Evolutionary conservation across 139 green algal genomes (phyloP).

Genomic region (Chlamydomonas incerta): DNA sequence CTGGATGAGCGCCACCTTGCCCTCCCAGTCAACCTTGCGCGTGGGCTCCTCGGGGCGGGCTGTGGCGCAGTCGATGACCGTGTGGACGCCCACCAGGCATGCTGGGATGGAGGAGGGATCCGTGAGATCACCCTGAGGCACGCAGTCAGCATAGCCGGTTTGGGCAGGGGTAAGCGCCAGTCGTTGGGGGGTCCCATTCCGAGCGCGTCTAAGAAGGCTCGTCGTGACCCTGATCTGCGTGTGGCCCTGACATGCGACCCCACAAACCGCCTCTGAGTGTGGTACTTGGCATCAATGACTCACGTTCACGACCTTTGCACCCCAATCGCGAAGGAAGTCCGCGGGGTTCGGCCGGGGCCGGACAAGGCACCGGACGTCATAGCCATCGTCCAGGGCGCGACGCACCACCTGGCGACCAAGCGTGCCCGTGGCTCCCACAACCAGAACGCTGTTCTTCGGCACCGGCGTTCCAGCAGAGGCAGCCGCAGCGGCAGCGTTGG

Average conservation of each 20-base stretch:
- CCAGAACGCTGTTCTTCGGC: constrained; percentile 84
- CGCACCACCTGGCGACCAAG: constrained; percentile 97
- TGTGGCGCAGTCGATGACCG: constrained; percentile 97
- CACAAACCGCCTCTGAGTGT: too few species aligned
- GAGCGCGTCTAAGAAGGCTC: too few species aligned
- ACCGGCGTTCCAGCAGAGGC: constrained; percentile 50
- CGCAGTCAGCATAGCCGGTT: too few species aligned
- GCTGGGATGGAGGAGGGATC: constrained; percentile 93
- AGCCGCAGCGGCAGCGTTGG: constrained; percentile 25
- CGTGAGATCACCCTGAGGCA: constrained; percentile 88
- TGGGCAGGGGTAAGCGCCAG: neutral
- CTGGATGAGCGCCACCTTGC: constrained; percentile 98
- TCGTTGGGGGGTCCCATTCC: too few species aligned
- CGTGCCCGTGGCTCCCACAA: constrained; percentile 96
- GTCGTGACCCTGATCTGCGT: too few species aligned
- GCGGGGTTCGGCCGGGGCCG: constrained; percentile 87
- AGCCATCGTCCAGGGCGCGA: constrained; percentile 96
- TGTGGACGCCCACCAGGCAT: constrained; percentile 96
- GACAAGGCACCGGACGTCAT: constrained; percentile 98
- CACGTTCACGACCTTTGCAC: constrained; percentile 75
- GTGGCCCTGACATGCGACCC: too few species aligned
- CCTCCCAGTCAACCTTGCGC: constrained; percentile 96
- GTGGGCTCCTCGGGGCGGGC: constrained; percentile 95
- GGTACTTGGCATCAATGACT: too few species aligned
- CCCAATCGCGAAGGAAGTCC: constrained; percentile 99